A percentile compares a stretch with the other conserved stretches of the same genome.
Conservation (phyloP, 192 early-diverging fungal genomes). For the Umbelopsis vinacea region DNA sequence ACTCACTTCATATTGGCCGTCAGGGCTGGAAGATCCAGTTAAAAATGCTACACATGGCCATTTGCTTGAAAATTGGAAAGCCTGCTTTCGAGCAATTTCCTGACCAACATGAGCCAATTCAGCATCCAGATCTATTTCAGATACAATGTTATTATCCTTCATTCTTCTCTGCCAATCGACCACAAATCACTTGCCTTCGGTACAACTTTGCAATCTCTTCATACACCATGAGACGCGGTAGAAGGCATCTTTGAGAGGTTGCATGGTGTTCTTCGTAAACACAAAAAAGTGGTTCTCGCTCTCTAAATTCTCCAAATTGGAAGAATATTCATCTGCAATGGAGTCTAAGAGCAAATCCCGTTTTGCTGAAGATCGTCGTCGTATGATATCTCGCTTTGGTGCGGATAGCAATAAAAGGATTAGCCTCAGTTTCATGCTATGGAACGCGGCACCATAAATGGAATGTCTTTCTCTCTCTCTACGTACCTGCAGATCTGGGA, state of each 20-base stretch:
- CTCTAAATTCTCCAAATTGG: constrained; percentile 34
- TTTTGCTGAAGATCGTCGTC: constrained; percentile 39
- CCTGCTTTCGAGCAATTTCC: constrained; percentile 12
- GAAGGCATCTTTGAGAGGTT: constrained; percentile 37
- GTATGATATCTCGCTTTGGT: constrained; percentile 40
- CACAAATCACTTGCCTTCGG: not conserved
- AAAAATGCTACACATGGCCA: constrained; percentile 4
- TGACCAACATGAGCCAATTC: constrained; percentile 22
- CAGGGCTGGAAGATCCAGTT: not conserved
- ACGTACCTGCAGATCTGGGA: constrained; percentile 45
- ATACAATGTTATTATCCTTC: not conserved
- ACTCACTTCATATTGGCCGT: not conserved
- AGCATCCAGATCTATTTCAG: constrained; percentile 32
- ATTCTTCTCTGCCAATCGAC: not conserved
- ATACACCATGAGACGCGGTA: constrained; percentile 23
- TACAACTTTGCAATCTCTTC: constrained; percentile 36
- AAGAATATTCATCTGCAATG: constrained; percentile 37
- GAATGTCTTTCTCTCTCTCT: not conserved
- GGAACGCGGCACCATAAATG: not conserved
- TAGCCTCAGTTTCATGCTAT: not conserved
- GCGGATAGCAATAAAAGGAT: not conserved
- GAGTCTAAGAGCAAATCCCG: constrained; percentile 48
- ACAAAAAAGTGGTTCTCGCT: constrained; percentile 51
- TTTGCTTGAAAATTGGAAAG: not conserved
- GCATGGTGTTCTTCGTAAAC: constrained; percentile 40